Base-by-base conservation (phyloP, 176 grass and related monocot species). In the Oryza punctata region DNA sequence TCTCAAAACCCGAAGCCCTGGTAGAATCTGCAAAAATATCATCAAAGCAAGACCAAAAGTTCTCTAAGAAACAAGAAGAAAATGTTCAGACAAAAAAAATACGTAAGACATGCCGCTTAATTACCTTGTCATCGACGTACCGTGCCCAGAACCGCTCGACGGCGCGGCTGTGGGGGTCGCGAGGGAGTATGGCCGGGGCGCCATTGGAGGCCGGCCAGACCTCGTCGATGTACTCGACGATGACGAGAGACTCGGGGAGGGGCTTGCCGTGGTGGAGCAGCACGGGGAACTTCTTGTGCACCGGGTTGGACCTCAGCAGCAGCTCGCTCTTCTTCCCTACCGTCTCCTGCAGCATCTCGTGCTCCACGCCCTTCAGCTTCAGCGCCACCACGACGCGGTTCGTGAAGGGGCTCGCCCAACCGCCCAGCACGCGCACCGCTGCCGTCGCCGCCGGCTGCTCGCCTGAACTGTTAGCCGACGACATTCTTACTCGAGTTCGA, bases 191-290 rank as follows among this genome's bases (percentile, higher is more conserved):
- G 28, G 70, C n/a, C 2, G 78, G 18, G 0, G 7, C 67, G 2
- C 45, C 64, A 6, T 13, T 10, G 10, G 74, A 49, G 54, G 81
- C 12, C 32, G 32, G 32, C 92, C 92, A 94, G 50, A 49, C 90
- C 66, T 87, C 90, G 50, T 87, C 92, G 67, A 94, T 32, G 70
- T 91, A 94, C 71, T 92, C 4, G 2, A 89, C 25, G 41, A 92
- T 89, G 82, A 92, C 27, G 18, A 81, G 14, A 1, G 91, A 92
- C 79, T 92, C 84, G 29, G 35, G 77, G 57, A 92, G 45, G 59
- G 86, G 49, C 28, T 70, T 80, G 30, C 71, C 84, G 28, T 61
- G 32, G 64, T 92, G 87, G 33, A 93, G 81, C 35, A 93, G 65
- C 9, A 93, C 91, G 10, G 91, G 87, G 35, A 93, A 73, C 84